These are phyloP conservation scores for Dicorynia guianensis DNA, from an alignment of 306 rosid species.

Conservation along the genomic window DNA sequence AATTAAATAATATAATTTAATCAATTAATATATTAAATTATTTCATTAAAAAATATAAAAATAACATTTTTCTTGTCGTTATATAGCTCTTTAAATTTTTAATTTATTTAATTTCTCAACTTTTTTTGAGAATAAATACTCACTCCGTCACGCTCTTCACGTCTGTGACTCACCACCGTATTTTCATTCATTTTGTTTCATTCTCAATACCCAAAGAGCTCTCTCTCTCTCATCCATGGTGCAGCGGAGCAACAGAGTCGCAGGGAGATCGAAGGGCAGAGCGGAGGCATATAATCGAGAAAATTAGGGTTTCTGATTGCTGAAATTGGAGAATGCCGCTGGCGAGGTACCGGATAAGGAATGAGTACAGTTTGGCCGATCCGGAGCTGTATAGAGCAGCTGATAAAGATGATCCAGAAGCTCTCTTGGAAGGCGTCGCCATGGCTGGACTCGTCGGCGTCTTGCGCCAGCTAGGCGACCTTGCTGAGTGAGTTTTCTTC, in stretches of 20 bases:
- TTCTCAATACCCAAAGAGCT: conserved; percentile 14
- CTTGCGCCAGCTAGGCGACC: conserved; percentile 98
- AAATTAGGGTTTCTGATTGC: conserved; percentile 38
- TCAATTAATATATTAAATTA: too few species aligned
- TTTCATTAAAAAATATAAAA: too few species aligned
- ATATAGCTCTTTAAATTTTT: too few species aligned
- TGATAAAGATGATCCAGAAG: conserved; percentile 91
- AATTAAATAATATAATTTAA: too few species aligned
- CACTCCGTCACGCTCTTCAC: conserved; percentile 19
- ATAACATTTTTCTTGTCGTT: too few species aligned
- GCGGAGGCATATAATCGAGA: not conserved
- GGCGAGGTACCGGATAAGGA: conserved; percentile 71
- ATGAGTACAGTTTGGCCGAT: conserved; percentile 82
- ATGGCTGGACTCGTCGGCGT: conserved; percentile 91
- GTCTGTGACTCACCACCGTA: conserved; percentile 44
- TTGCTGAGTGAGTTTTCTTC: conserved; percentile 71
- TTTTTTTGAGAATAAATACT: not conserved
- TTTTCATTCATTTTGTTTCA: conserved; percentile 42
- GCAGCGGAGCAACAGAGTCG: conserved; percentile 55
- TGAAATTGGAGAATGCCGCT: conserved; percentile 67
- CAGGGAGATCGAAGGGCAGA: conserved; percentile 21
- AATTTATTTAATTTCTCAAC: not conserved
- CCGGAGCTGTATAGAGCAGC: conserved; percentile 82
- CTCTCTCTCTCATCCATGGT: conserved; percentile 45
- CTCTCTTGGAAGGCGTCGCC: conserved; percentile 84